Evolutionary conservation across 2,329 filamentous ascomycete genomes (phyloP).

Genomic region (Fusarium anthophilum): DNA sequence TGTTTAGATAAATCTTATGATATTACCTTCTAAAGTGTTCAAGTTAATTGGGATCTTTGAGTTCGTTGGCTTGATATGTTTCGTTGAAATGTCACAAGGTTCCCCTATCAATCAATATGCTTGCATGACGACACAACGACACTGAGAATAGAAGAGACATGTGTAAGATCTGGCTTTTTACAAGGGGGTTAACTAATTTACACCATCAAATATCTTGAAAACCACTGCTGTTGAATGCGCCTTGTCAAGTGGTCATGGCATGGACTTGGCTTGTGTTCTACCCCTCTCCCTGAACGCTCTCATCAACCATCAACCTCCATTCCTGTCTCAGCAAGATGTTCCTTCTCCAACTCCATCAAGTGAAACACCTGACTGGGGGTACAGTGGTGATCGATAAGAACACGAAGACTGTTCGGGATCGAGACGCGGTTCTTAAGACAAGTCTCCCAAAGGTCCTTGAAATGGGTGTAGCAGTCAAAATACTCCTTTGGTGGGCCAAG

Average conservation of each 20-base stretch:
- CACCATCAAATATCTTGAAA: background rate
- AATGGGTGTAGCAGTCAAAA: background rate
- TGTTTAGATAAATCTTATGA: accelerated
- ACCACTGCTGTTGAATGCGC: accelerated
- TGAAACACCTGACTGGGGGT: accelerated
- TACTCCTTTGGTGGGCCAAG: accelerated
- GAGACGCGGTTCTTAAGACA: accelerated
- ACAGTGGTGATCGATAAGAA: background rate
- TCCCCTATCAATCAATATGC: too few relatives aligned
- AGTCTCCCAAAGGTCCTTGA: background rate
- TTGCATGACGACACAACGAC: accelerated
- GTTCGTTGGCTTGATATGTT: too few relatives aligned
- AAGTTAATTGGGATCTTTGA: too few relatives aligned
- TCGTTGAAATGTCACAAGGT: too few relatives aligned
- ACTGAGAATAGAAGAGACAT: accelerated
- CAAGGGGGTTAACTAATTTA: too few relatives aligned
- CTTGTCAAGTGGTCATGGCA: accelerated
- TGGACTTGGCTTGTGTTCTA: background rate
- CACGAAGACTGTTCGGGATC: background rate
- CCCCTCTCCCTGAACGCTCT: accelerated
- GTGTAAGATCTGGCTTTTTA: accelerated
- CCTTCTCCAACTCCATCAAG: background rate
- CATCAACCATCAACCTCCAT: background rate
- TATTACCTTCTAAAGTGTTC: too few relatives aligned
- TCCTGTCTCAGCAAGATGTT: accelerated